Evolutionary conservation across 805 yeast species (phyloP), one percentile per base, ranked within the genome.

Genomic region (Yamadazyma takamatsuzukensis): DNA sequence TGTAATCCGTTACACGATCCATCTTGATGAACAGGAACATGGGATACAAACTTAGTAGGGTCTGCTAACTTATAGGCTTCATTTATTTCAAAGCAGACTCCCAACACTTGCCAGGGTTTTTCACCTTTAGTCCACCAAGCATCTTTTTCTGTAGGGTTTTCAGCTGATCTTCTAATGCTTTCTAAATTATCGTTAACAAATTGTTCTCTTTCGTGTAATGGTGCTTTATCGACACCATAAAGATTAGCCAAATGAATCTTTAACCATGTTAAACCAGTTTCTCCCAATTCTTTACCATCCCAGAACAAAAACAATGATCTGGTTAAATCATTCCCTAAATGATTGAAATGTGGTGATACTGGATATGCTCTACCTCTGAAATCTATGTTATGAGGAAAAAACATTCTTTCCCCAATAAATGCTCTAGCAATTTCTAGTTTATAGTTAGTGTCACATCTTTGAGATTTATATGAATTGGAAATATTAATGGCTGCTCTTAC

Each of bases 401-500:
- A 83, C 47, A 83, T 73, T 43, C 60, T 62, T 54, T 83, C 93
- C 15, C 94, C 94, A 36, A 72, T 83, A 60, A 58, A 82, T 0
- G 96, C 96, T 43, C 97, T 73, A 0, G 98, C 97, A 52, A 93
- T 87, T 57, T 93, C 98, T 32, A 93, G 62, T 55, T 87, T 93
- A 57, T 93, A 93, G 55, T 93, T 90, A 41, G 85, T 71, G 58
- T 89, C 97, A 64, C 98, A 93, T 56, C 98, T 76, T 54, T 81
- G 83, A 0, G 97, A 89, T 56, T 93, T 78, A 41, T 73, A 68
- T 15, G 81, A 67, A 8, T 83, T 75, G 39, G 78, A 79, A 26
- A 76, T 80, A 42, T 78, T 74, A 14, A 78, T 69, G 6, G 75
- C 47, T 22, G 64, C 68, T 35, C 78, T 79, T 36, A 84, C 76